These are phyloP conservation scores for Trichoderma polysporum DNA, from an alignment of 2,329 filamentous ascomycete genomes.

Conservation along the genomic window DNA sequence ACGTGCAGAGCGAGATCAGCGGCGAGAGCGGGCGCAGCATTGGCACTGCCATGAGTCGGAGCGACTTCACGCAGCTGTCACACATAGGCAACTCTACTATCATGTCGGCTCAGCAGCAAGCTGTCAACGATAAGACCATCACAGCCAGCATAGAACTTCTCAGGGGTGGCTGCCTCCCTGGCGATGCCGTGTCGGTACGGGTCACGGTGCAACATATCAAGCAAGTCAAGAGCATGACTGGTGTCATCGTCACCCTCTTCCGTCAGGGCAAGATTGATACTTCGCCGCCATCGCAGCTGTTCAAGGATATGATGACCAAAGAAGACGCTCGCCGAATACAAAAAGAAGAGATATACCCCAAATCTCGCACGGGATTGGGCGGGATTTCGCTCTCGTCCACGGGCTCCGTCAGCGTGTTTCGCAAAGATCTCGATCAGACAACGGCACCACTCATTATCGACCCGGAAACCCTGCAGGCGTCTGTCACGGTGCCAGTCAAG, in stretches of 20 bases:
- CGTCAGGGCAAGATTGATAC: constrained; percentile 89
- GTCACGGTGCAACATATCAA: constrained; percentile 87
- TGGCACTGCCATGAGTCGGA: constrained; percentile 60
- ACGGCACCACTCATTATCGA: constrained; percentile 88
- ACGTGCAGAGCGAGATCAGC: constrained; percentile 67
- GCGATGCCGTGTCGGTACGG: constrained; percentile 77
- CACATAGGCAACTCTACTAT: constrained; percentile 32
- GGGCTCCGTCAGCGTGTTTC: constrained; percentile 86
- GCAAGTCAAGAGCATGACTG: constrained; percentile 83
- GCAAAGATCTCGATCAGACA: constrained; percentile 88
- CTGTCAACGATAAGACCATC: constrained; percentile 71
- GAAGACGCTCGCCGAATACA: constrained; percentile 67
- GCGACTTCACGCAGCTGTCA: constrained; percentile 41
- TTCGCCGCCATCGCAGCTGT: constrained; percentile 53
- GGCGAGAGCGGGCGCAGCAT: constrained; percentile 68
- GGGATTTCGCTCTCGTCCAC: constrained; percentile 84
- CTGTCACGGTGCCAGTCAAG: constrained; percentile 78
- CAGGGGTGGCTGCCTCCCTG: constrained; percentile 80
- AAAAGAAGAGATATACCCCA: constrained; percentile 82
- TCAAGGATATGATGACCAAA: constrained; percentile 53
- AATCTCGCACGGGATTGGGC: constrained; percentile 80
- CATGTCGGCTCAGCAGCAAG: constrained; percentile 40
- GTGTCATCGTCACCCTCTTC: constrained; percentile 89
- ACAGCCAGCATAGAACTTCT: constrained; percentile 81
- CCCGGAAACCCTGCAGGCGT: constrained; percentile 72